Percentiles rank a stretch among this genome's conserved stretches.
Evolutionary conservation across 164 flowering plant species (phyloP).

Genomic region (Euptelea pleiosperma): DNA sequence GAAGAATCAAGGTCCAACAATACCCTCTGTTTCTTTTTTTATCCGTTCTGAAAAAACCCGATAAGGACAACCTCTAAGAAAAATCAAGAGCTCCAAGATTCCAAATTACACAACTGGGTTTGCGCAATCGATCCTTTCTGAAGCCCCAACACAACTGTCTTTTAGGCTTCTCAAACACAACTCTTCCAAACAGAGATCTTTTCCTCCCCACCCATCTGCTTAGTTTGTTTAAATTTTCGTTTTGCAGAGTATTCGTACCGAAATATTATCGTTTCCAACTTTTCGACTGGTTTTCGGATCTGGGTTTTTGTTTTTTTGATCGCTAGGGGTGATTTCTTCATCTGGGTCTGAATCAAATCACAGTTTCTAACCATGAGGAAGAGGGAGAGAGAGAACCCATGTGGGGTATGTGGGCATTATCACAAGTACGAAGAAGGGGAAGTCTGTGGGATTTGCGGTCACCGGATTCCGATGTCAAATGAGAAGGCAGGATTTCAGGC

Average conservation of each 20-base stretch:
- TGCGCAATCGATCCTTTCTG: no score
- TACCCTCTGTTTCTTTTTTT: no score
- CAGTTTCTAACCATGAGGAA: constrained; percentile 56
- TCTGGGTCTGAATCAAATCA: neutral
- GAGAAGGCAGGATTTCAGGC: constrained; percentile 40
- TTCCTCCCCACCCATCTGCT: no score
- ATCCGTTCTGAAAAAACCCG: no score
- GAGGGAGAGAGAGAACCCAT: constrained; percentile 96
- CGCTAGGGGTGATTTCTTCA: neutral
- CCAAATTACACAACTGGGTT: no score
- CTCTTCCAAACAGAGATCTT: no score
- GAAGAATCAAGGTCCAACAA: no score
- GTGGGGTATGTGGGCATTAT: constrained; percentile 93
- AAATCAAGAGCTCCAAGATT: no score
- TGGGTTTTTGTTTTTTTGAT: constrained; percentile 8
- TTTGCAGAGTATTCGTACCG: neutral
- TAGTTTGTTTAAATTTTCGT: no score
- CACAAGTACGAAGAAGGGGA: constrained; percentile 97
- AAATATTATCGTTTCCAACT: neutral
- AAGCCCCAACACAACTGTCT: no score
- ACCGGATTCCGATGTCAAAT: constrained; percentile 46
- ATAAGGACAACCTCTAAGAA: no score
- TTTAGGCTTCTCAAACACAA: no score
- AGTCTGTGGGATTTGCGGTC: constrained; percentile 89
- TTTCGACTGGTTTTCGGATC: neutral